phyloP scores from a whole-genome alignment of 192 early-diverging fungal genomes.

The Obelidium mucronatum region DNA sequence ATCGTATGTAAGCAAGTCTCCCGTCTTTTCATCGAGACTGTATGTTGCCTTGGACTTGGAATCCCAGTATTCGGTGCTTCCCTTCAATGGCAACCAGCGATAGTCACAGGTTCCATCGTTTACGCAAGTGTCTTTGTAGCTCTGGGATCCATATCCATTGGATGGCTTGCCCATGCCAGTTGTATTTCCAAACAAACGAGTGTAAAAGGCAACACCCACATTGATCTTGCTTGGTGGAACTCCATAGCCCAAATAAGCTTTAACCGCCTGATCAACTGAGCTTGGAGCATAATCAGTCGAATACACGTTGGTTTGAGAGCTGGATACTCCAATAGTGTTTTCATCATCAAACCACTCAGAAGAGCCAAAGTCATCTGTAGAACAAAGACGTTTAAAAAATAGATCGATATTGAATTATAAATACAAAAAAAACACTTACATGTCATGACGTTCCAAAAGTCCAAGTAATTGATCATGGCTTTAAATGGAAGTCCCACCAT shows the following conservation, averaged over 20 bases:
- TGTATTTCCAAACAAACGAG: slow-evolving; percentile 86
- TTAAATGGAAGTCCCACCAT: slow-evolving; percentile 47
- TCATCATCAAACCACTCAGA: slow-evolving; percentile 53
- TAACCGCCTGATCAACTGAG: slow-evolving; percentile 71
- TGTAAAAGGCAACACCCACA: slow-evolving; percentile 91
- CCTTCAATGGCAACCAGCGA: not conserved
- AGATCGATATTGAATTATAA: too few relatives aligned
- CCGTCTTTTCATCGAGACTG: slow-evolving; percentile 69
- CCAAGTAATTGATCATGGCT: slow-evolving; percentile 49
- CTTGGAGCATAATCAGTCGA: slow-evolving; percentile 60
- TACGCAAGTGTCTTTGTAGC: too few relatives aligned
- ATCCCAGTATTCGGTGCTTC: slow-evolving; percentile 74
- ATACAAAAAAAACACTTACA: not conserved
- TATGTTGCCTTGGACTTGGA: slow-evolving; percentile 76
- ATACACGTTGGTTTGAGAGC: slow-evolving; percentile 89
- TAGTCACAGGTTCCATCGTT: slow-evolving; percentile 9
- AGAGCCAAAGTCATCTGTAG: slow-evolving; percentile 42
- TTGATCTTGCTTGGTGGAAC: slow-evolving; percentile 86
- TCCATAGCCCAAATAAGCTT: slow-evolving; percentile 71
- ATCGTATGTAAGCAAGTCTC: slow-evolving; percentile 86
- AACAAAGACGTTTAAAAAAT: too few relatives aligned
- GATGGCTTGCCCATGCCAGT: slow-evolving; percentile 31
- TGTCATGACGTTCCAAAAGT: slow-evolving; percentile 91
- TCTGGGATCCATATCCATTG: not conserved
- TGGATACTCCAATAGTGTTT: too few relatives aligned